phyloP scores from a whole-genome alignment of 106 monocot genomes.

The Apostasia shenzhenica region DNA sequence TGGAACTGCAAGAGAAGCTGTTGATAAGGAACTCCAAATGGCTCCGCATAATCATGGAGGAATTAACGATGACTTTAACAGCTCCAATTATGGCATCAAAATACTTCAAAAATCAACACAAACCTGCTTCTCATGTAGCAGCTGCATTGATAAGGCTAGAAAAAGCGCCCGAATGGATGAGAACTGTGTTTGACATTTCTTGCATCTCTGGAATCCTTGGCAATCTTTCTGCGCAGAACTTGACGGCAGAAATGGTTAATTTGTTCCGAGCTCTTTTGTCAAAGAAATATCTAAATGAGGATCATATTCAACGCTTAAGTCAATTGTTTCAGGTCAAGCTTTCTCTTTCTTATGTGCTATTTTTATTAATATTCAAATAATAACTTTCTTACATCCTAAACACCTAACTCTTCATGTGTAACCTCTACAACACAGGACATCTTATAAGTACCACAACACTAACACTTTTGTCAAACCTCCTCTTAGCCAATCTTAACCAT shows the following conservation, averaged over 20 bases:
- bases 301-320: conserved; percentile 43
- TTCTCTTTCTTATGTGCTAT: background rate
- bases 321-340: conserved; percentile 65
- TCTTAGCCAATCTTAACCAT: too few relatives aligned
- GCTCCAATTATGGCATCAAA: conserved; percentile 58
- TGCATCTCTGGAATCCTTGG: conserved; percentile 57
- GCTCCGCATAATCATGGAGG: conserved; percentile 70
- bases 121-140: conserved; percentile 60
- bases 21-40: conserved; percentile 45
- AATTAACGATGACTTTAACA: conserved; percentile 51
- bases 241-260: conserved; percentile 68
- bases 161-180: conserved; percentile 43
- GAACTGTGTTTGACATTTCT: conserved; percentile 36
- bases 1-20: conserved; percentile 28
- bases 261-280: conserved; percentile 55
- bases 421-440: too few relatives aligned
- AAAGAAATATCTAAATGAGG: conserved; percentile 47
- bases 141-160: conserved; percentile 49
- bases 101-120: conserved; percentile 56
- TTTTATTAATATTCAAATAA: background rate
- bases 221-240: conserved; percentile 57
- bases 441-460: too few relatives aligned
- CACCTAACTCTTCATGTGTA: too few relatives aligned
- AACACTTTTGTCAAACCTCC: too few relatives aligned
- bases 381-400: too few relatives aligned